Conservation (phyloP, 192 early-diverging fungal species). For the Linnemannia hyalina region DNA sequence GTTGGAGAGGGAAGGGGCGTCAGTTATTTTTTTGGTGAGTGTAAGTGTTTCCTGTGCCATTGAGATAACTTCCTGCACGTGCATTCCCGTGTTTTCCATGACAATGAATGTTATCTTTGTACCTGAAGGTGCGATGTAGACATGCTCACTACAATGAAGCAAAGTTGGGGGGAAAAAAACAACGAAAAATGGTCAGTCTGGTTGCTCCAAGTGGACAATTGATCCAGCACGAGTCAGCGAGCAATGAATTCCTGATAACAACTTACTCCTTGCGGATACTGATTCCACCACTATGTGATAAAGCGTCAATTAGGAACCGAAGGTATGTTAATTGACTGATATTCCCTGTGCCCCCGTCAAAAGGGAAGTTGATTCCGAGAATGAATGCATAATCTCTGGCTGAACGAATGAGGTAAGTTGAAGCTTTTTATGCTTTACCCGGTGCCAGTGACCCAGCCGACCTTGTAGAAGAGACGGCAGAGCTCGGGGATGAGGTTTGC, state of each 20-base stretch:
- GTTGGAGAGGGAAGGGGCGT: not conserved
- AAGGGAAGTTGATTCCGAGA: slow-evolving; percentile 5
- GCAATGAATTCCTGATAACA: no score
- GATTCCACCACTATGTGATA: slow-evolving; percentile 76
- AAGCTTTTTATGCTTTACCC: slow-evolving; percentile 64
- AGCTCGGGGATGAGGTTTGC: slow-evolving; percentile 95
- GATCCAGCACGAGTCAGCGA: not conserved
- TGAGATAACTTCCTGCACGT: not conserved
- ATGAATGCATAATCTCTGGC: not conserved
- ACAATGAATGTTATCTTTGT: not conserved
- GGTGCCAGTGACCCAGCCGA: slow-evolving; percentile 97
- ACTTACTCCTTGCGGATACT: slow-evolving; percentile 80
- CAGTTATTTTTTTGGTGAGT: not conserved
- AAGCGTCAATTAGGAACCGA: not conserved
- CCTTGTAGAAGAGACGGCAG: slow-evolving; percentile 87
- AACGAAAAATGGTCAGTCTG: slow-evolving; percentile 8
- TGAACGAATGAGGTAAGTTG: not conserved
- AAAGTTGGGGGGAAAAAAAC: not conserved
- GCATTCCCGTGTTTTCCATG: not conserved
- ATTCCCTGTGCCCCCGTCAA: not conserved
- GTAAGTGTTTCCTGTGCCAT: not conserved
- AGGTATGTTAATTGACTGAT: not conserved
- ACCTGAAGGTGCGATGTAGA: slow-evolving; percentile 90
- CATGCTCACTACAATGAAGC: slow-evolving; percentile 62
- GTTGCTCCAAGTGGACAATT: not conserved